These are phyloP conservation scores for Phlebiopsis gigantea DNA, from an alignment of 768 basidiomycete genomes.

Conservation along the genomic window DNA sequence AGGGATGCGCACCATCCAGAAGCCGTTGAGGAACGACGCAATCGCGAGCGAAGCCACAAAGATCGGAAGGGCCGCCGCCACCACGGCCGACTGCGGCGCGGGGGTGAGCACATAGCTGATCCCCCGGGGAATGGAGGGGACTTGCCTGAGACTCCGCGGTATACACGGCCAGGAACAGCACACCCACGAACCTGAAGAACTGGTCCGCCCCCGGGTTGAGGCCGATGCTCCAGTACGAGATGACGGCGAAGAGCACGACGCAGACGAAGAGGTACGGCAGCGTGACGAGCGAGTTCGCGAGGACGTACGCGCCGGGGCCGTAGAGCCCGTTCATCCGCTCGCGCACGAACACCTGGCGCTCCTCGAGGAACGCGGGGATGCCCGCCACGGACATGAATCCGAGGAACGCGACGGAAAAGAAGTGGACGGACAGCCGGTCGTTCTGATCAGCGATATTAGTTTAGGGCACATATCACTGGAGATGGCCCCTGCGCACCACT, in stretches of 20 bases:
- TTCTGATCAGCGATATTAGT: slow-evolving; percentile 26
- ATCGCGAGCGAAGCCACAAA: slow-evolving; percentile 59
- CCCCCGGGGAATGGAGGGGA: neutral
- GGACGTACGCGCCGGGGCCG: slow-evolving; percentile 44
- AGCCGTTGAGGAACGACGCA: slow-evolving; percentile 45
- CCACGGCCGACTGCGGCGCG: slow-evolving; percentile 28
- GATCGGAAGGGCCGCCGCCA: slow-evolving; percentile 48
- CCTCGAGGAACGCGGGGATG: slow-evolving; percentile 55
- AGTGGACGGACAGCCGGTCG: slow-evolving; percentile 47
- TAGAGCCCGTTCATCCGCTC: slow-evolving; percentile 57
- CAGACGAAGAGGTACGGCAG: slow-evolving; percentile 51
- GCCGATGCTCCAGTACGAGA: slow-evolving; percentile 49
- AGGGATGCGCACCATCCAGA: slow-evolving; percentile 46
- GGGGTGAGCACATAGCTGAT: neutral
- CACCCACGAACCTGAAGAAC: slow-evolving; percentile 52
- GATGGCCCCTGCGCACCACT: slow-evolving; percentile 22
- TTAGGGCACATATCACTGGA: neutral
- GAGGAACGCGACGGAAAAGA: slow-evolving; percentile 53
- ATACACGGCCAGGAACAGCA: slow-evolving; percentile 49
- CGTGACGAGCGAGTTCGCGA: slow-evolving; percentile 49
- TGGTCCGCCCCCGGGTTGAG: slow-evolving; percentile 41
- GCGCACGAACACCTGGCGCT: slow-evolving; percentile 50
- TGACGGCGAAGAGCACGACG: slow-evolving; percentile 40
- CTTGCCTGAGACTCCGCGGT: slow-evolving; percentile 46
- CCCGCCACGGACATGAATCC: slow-evolving; percentile 58